These are phyloP conservation scores for Apostasia shenzhenica DNA, from an alignment of 106 monocot species.

Conservation along the genomic window DNA sequence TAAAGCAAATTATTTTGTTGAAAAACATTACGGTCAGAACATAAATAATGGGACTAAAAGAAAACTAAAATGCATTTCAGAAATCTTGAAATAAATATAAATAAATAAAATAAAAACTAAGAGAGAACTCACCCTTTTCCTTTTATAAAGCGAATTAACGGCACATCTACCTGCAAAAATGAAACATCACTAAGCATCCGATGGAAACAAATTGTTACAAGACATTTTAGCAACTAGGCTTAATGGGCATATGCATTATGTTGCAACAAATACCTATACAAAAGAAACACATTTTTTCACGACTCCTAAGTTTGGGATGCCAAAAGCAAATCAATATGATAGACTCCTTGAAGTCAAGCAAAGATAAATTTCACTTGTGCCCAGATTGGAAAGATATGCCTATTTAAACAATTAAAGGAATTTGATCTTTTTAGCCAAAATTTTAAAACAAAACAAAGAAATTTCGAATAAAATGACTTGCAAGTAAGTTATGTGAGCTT, in stretches of 20 bases:
- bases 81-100: neutral
- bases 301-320: no score
- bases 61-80: neutral
- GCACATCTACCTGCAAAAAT: slow-evolving; percentile 51
- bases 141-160: slow-evolving; percentile 64
- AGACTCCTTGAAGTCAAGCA: neutral
- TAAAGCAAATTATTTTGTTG: neutral
- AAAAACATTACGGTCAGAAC: neutral
- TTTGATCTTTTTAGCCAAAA: no score
- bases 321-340: neutral
- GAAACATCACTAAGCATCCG: neutral
- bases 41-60: neutral
- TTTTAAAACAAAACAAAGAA: no score
- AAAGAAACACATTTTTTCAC: neutral
- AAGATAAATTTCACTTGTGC: neutral
- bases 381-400: neutral
- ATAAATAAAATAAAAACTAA: neutral
- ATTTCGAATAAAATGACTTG: no score
- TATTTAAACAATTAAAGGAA: no score
- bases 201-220: neutral
- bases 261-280: neutral
- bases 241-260: no score
- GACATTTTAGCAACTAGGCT: no score
- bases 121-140: slow-evolving; percentile 52
- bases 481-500: no score